Percentiles rank a stretch among this genome's conserved stretches.
phyloP scores from a whole-genome alignment of 805 yeast genomes.

The Jamesozyma hellenica region DNA sequence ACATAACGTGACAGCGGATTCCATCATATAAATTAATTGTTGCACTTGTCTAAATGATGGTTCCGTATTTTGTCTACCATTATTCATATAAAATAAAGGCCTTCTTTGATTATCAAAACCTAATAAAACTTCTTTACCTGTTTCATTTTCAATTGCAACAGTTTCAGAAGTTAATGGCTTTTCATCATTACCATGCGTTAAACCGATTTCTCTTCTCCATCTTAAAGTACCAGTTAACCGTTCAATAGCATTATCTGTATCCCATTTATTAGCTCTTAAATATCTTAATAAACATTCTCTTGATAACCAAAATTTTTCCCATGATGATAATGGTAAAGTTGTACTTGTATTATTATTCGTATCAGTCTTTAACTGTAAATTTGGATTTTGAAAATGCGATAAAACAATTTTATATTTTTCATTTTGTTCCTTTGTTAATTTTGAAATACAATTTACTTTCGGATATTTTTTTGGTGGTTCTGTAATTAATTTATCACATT shows the following conservation, averaged over 20 bases:
- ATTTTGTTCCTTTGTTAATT: conserved; percentile 14
- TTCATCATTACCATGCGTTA: conserved; percentile 29
- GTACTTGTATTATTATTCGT: conserved; percentile 29
- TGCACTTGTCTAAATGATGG: conserved; percentile 45
- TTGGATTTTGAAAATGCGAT: conserved; percentile 13
- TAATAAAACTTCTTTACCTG: conserved; percentile 45
- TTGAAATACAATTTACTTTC: conserved; percentile 8
- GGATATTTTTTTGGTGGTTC: conserved; percentile 20
- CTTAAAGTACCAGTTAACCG: conserved; percentile 38
- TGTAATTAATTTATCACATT: conserved; percentile 14
- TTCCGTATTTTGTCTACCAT: conserved; percentile 47
- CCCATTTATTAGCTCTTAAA: conserved; percentile 45
- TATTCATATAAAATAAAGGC: conserved; percentile 43
- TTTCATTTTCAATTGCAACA: conserved; percentile 39
- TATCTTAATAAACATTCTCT: conserved; percentile 45
- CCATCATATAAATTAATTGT: conserved; percentile 48
- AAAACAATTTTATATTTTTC: conserved; percentile 13
- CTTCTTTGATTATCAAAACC: conserved; percentile 47
- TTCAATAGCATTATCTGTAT: conserved; percentile 34
- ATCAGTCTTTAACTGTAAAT: conserved; percentile 14
- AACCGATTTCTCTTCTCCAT: conserved; percentile 49
- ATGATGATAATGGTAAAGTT: conserved; percentile 22
- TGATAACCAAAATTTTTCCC: conserved; percentile 33
- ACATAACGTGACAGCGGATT: conserved; percentile 41
- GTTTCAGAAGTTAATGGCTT: conserved; percentile 32